Percentiles rank a stretch among this genome's conserved stretches.
Conservation (phyloP, 2,329 filamentous ascomycete genomes). For the Fusarium caatingaense region DNA sequence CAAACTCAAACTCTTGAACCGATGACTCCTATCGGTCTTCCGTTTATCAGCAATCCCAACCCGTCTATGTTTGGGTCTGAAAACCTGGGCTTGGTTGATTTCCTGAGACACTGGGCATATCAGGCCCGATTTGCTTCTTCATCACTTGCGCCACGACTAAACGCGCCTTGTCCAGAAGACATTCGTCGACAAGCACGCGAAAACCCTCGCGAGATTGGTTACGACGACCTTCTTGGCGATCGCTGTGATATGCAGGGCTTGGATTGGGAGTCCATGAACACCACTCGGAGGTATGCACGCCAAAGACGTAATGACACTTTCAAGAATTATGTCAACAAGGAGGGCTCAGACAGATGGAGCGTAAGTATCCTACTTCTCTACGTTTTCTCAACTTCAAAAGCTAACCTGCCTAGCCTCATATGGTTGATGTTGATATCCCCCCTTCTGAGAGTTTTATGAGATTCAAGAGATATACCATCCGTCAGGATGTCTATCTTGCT, state of each 20-base stretch:
- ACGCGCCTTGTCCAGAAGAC: conserved; percentile 45
- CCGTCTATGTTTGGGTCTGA: conserved; percentile 57
- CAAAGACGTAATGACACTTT: conserved; percentile 61
- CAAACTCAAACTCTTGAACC: conserved; percentile 1
- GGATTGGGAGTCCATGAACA: conserved; percentile 65
- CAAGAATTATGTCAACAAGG: conserved; percentile 68
- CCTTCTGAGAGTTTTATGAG: conserved; percentile 64
- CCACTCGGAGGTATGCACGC: conserved; percentile 62
- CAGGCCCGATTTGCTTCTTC: conserved; percentile 41
- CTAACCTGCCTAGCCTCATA: conserved; percentile 34
- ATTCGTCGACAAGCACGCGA: conserved; percentile 49
- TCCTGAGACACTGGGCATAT: conserved; percentile 62
- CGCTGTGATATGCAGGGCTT: conserved; percentile 69
- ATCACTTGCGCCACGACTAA: conserved; percentile 41
- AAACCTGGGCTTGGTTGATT: conserved; percentile 63
- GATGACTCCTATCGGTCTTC: conserved; percentile 20
- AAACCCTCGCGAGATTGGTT: conserved; percentile 47
- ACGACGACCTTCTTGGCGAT: conserved; percentile 66
- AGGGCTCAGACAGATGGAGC: conserved; percentile 58
- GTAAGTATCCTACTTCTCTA: conserved; percentile 53
- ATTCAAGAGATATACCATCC: conserved; percentile 68
- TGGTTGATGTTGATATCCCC: conserved; percentile 48
- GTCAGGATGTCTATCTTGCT: conserved; percentile 64
- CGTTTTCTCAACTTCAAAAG: background rate
- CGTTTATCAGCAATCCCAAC: conserved; percentile 50